These are phyloP conservation scores for Picea glauca DNA, from an alignment of 75 land plant genomes.

Conservation along the genomic window DNA sequence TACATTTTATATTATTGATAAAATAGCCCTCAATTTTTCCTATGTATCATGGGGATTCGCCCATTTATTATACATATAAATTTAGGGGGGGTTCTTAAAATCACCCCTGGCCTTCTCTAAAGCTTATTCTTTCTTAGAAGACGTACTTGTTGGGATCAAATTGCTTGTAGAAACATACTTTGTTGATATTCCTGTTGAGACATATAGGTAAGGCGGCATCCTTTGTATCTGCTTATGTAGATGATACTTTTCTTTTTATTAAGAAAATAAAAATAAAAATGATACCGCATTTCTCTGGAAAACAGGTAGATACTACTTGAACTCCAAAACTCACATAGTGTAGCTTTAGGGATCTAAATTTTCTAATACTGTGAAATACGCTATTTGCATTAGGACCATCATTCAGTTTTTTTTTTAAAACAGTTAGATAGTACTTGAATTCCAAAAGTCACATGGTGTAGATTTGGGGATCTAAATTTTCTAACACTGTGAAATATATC, in stretches of 20 bases:
- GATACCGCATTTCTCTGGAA: not conserved
- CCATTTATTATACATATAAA: no score
- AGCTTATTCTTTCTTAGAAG: conserved; percentile 27
- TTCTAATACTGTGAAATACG: not conserved
- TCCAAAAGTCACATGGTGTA: not conserved
- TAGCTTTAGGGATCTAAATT: not conserved
- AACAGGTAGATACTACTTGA: not conserved
- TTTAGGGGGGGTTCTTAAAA: no score
- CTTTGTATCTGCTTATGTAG: not conserved
- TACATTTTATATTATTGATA: no score
- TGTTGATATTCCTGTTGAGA: conserved; percentile 36
- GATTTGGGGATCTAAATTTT: not conserved
- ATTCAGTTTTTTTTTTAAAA: not conserved
- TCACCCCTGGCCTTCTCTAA: conserved; percentile 34
- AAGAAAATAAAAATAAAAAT: not conserved
- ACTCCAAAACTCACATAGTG: not conserved
- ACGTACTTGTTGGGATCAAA: conserved; percentile 21
- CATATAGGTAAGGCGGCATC: conserved; percentile 35
- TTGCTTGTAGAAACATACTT: conserved; percentile 51
- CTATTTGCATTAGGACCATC: conserved; percentile 10
- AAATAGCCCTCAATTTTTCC: no score
- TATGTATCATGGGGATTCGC: no score
- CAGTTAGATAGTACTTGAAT: not conserved
- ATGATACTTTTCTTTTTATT: not conserved
- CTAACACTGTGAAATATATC: not conserved